Base-by-base conservation (phyloP, 2,329 filamentous ascomycete species). In the Pseudogymnoascus sp. region DNA sequence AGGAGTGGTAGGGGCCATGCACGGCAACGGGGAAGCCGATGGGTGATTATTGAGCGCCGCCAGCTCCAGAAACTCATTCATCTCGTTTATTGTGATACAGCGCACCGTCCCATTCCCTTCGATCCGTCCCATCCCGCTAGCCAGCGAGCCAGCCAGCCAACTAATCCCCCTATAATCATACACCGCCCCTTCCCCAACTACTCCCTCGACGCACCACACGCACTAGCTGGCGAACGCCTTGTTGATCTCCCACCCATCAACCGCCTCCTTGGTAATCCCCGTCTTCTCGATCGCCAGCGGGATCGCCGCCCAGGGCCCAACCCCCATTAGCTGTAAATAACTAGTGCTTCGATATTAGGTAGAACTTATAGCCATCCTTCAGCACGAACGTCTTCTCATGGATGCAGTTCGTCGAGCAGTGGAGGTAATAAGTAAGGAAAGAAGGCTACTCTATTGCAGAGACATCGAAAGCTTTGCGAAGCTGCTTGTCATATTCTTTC, bases 171-270 rank as follows among this genome's bases (percentile, higher is more conserved):
- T 11, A 34, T 34, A 34, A 34, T 34, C 31, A 34, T 34, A 34
- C 31, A 34, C 31, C 31, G 31, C 31, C 31, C 31, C 31, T 12
- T 34, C 31, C 31, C 31, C 31, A 10, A 11, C 31, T 34, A 34
- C 31, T 34, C 31, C 31, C 31, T 37, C 36, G 36, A 37, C 36
- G 36, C 92, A 97, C 89, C 90, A 97, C 69, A 97, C 77, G 77
- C 92, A 96, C 83, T 97, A 93, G 67, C 86, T 90, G 36, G 95
- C 95, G 76, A 99, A 99, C 1, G 95, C 95, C 84, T 97, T 95
- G 81, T 99, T 97, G 83, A 99, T 97, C 85, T 99, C 95, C 73
- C 85, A 97, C 73, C 97, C 93, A 75, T 97, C 95, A 34, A 99
- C 92, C 69, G 97, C 93, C 64, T 96, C 89, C 77, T 88, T 91